Conservation (phyloP, 2,329 filamentous ascomycete genomes). For the Talaromyces islandicus region DNA sequence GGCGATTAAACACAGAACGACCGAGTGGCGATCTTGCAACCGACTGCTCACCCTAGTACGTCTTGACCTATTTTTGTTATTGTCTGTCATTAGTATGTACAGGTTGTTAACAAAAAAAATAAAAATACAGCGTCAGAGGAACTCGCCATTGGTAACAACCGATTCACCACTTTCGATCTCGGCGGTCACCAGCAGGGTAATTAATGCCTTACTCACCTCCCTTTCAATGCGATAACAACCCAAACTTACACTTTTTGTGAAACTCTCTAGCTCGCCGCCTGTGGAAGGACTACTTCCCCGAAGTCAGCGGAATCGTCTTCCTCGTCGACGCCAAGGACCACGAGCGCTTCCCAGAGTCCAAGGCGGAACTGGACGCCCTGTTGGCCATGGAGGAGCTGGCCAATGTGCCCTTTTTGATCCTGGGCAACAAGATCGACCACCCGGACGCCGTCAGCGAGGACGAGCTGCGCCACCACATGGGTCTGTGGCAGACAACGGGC, state of each 20-base stretch:
- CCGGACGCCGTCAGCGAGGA: constrained; percentile 93
- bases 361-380: constrained; percentile 93
- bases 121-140: constrained; percentile 69
- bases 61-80: background rate
- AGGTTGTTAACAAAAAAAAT: background rate
- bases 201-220: constrained; percentile 39
- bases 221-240: background rate
- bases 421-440: constrained; percentile 99
- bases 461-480: constrained; percentile 84
- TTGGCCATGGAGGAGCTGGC: constrained; percentile 93
- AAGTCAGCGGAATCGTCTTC: constrained; percentile 95
- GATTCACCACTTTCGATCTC: constrained; percentile 91
- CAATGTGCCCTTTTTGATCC: constrained; percentile 92
- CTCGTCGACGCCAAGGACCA: constrained; percentile 96
- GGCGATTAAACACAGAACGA: constrained; percentile 61
- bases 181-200: constrained; percentile 88
- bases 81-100: background rate
- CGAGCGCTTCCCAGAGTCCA: constrained; percentile 88
- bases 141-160: constrained; percentile 84
- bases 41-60: constrained; percentile 85
- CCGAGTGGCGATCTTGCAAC: constrained; percentile 83
- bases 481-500: constrained; percentile 79
- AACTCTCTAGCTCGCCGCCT: constrained; percentile 68
- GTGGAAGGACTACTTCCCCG: constrained; percentile 96
- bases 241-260: background rate